Evolutionary conservation across 148 eudicot genomes (phyloP).

Genomic region (Rhododendron henanense): DNA sequence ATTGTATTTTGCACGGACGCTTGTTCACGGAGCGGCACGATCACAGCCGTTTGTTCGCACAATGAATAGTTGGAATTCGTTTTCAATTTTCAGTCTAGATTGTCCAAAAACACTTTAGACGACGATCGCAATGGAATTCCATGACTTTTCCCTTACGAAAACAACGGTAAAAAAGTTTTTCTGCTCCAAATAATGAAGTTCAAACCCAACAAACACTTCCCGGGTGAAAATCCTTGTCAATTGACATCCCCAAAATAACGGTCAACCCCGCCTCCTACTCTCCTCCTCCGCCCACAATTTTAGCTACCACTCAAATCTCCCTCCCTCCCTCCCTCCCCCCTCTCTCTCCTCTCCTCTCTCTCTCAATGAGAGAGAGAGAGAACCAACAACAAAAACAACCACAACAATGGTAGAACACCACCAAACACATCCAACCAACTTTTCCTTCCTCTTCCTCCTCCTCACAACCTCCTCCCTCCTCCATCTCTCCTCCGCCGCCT

Average conservation of each 20-base stretch:
- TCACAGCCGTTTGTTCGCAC: too few relatives aligned
- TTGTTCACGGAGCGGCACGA: too few relatives aligned
- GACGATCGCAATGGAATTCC: too few relatives aligned
- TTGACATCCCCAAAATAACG: not conserved
- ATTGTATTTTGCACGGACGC: too few relatives aligned
- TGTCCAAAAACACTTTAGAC: too few relatives aligned
- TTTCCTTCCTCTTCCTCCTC: not conserved
- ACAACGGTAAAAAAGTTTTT: too few relatives aligned
- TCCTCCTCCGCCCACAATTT: not conserved
- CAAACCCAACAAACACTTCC: not conserved
- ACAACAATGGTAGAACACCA: not conserved
- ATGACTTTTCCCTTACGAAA: too few relatives aligned
- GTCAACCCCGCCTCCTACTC: not conserved
- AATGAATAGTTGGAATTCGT: too few relatives aligned
- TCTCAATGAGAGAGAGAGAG: not conserved
- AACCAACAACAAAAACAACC: not conserved
- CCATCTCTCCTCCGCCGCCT: conserved; percentile 1
- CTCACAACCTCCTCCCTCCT: not conserved
- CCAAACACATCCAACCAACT: not conserved
- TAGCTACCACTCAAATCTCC: not conserved
- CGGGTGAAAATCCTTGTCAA: not conserved
- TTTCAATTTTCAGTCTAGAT: too few relatives aligned
- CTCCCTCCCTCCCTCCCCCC: too few relatives aligned
- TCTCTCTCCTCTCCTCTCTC: not conserved
- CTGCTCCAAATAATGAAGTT: too few relatives aligned